A percentile compares a stretch with the other conserved stretches of the same genome.
Conservation (phyloP, 371 early-diverging fungal species). For the Mucor lusitanicus region DNA sequence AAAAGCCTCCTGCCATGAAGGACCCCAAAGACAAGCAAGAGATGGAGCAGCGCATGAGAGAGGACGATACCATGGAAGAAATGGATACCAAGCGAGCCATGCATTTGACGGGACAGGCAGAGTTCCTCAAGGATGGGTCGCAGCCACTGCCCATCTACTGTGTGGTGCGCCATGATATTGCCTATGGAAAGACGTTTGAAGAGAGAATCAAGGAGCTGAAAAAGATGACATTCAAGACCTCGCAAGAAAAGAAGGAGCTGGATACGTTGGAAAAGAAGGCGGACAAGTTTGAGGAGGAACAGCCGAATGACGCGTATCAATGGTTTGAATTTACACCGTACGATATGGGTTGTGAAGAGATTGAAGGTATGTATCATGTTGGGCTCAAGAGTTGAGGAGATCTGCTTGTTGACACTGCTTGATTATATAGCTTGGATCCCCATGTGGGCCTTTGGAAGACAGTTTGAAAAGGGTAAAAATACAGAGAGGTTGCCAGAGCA, state of each 20-base stretch:
- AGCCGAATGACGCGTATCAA: slow-evolving; percentile 50
- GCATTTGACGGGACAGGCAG: slow-evolving; percentile 32
- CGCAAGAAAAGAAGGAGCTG: background rate
- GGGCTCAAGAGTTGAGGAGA: background rate
- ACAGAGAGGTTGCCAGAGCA: slow-evolving; percentile 62
- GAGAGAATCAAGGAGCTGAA: slow-evolving; percentile 8
- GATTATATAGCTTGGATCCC: slow-evolving; percentile 62
- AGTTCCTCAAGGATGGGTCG: slow-evolving; percentile 61
- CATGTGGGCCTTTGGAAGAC: slow-evolving; percentile 72
- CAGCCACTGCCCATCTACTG: slow-evolving; percentile 79
- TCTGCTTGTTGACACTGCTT: background rate
- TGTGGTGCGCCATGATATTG: slow-evolving; percentile 67
- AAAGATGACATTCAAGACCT: background rate
- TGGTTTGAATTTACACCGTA: slow-evolving; percentile 83
- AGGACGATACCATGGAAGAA: slow-evolving; percentile 17
- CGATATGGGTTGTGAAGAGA: slow-evolving; percentile 74
- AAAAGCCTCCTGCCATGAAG: background rate
- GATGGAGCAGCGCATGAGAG: slow-evolving; percentile 12
- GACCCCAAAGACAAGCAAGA: slow-evolving; percentile 5
- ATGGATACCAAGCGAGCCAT: background rate
- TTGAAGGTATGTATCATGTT: slow-evolving; percentile 60
- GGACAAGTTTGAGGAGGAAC: slow-evolving; percentile 15
- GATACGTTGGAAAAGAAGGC: slow-evolving; percentile 16
- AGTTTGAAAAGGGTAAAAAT: slow-evolving; percentile 61
- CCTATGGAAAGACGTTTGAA: slow-evolving; percentile 37